Percentiles rank a stretch among this genome's conserved stretches.
These are phyloP conservation scores for Harringtonia aguacate DNA, from an alignment of 2,329 filamentous ascomycete genomes.

Conservation along the genomic window DNA sequence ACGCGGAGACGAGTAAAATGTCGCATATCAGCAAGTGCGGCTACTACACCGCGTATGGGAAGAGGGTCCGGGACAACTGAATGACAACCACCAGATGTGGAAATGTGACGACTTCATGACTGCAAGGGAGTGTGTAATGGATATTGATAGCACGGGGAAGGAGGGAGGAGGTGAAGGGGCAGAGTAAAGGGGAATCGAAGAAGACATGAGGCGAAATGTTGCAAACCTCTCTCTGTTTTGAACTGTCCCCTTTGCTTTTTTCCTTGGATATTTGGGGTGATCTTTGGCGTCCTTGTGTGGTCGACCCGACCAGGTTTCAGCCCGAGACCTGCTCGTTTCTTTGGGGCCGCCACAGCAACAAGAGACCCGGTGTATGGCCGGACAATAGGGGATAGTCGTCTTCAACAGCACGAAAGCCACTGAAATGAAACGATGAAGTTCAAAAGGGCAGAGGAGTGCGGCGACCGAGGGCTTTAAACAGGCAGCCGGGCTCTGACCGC, in stretches of 20 bases:
- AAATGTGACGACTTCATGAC: background rate
- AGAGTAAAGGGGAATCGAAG: background rate
- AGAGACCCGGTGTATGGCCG: background rate
- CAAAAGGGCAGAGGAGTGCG: background rate
- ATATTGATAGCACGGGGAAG: background rate
- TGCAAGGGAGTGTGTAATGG: background rate
- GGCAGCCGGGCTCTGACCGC: background rate
- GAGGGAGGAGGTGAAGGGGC: too few species aligned
- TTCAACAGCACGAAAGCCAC: background rate
- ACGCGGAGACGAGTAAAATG: slow-evolving; percentile 62
- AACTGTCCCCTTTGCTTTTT: too few species aligned
- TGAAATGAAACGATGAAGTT: slow-evolving; percentile 7
- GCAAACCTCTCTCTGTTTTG: too few species aligned
- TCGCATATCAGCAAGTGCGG: slow-evolving; percentile 60
- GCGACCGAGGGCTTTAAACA: slow-evolving; percentile 1
- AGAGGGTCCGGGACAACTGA: slow-evolving; percentile 29
- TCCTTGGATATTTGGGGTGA: too few species aligned
- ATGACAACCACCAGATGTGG: background rate
- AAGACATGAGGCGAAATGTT: too few species aligned
- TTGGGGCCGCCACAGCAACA: background rate
- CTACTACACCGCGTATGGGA: slow-evolving; percentile 58
- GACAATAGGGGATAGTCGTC: background rate
- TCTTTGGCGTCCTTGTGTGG: too few species aligned
- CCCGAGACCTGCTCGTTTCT: background rate
- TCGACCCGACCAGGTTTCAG: too few species aligned